Base-by-base conservation (phyloP, 805 yeast species). In the Candida manassasensis region DNA sequence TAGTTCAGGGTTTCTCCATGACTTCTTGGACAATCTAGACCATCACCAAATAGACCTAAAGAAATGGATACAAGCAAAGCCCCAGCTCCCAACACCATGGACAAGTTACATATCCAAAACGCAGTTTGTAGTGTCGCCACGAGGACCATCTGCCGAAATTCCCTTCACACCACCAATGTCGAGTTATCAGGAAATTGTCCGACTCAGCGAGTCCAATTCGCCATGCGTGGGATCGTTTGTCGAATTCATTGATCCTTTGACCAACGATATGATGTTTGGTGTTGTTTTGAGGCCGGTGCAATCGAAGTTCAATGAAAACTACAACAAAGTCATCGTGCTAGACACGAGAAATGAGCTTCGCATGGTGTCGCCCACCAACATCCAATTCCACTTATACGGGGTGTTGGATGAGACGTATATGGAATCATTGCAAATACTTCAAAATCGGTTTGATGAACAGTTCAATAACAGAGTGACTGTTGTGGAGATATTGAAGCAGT, bases 151-250 rank as follows among this genome's bases (percentile, higher is more conserved):
- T 7, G 9, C 10, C 10, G 22, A 10, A 19, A 10, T 7, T 19
- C 22, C 22, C 22, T 19, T 19, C 10, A 19, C 22, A 24, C 27
- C 41, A 14, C 29, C 41, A 11, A 35, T 42, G 7, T 37, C 35
- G 7, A 31, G 47, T 4, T 43, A 22, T 26, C 34, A 37, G 14
- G 48, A 45, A 8, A 49, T 53, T 6, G 24, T 43, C 2, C 39
- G 40, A 3, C 30, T 37, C 10, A 55, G 47, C 34, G 39, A 44
- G 13, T 38, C 21, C 21, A 30, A 27, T 4, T 36, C 47, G 6
- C 61, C 64, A 0, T 36, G 32, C 1, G 38, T 40, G 4, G 77
- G 77, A 1, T 62, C 73, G 2, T 37, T 71, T 2, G 60, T 71
- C 6, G 73, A 69, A 39, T 58, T 57, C 38, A 29, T 41, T 1